Base-by-base conservation (phyloP, 1,284 basidiomycete genomes). In the Rhodotorula sp. region DNA sequence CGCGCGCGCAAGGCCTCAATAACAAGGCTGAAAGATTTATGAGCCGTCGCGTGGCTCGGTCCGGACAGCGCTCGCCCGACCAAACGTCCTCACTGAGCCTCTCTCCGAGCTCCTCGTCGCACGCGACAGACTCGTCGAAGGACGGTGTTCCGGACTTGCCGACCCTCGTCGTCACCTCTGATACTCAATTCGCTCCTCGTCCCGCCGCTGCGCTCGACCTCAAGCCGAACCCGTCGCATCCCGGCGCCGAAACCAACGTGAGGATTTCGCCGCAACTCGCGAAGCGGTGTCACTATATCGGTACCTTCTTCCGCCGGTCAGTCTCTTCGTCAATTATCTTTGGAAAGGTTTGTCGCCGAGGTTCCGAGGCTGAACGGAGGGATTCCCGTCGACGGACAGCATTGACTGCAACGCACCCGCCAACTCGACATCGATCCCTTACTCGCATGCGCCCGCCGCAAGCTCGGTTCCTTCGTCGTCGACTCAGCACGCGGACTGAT, bases 221-320 rank as follows among this genome's bases (percentile, higher is more conserved):
- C 21, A 21, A 21, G 50, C 12, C 50, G 19, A 14, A 12, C 19
- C 50, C 23, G 12, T 4, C 50, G 21, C 18, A 23, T 52, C 21
- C 50, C 23, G 50, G 8, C 21, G 10, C 50, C 23, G 23, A 7
- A 43, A 58, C 18, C 21, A 23, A 38, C 7, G 14, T n/a, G 43
- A n/a, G 23, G n/a, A 26, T 21, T 6, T n/a, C 58, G 43, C 5
- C 28, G 5, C 56, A 21, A 10, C 45, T 43, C n/a, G 43, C 47
- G 15, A 48, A 60, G 23, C 49, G 47, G 14, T 65, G 64, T 57
- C 43, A 60, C 57, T 65, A 65, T 57, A 38, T 65, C 38, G 64
- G 64, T 23, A 65, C 64, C 15, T 65, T 65, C 38, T 65, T 65
- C 57, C 64, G 49, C 34, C 64, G 19, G 64, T 65, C 16, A 48